Conservation (phyloP, 768 basidiomycete species). For the Postia placenta region DNA sequence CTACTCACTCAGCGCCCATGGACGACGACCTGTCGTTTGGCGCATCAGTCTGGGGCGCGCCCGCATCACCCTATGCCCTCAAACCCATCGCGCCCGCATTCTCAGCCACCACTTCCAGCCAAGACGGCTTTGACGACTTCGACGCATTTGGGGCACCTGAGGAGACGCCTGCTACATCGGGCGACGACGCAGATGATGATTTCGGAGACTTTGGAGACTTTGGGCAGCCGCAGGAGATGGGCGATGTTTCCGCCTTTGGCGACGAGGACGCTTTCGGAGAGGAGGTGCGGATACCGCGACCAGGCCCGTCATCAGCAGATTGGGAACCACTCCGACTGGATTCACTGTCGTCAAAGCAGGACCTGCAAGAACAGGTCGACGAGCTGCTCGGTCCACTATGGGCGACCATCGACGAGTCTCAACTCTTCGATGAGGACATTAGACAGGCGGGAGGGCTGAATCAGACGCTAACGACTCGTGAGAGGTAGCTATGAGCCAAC, state of each 20-base stretch:
- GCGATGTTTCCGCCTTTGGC: slow-evolving; percentile 25
- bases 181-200: slow-evolving; percentile 56
- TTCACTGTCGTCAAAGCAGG: slow-evolving; percentile 53
- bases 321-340: slow-evolving; percentile 64
- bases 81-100: slow-evolving; percentile 14
- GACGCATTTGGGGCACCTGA: slow-evolving; percentile 53
- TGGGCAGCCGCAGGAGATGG: slow-evolving; percentile 44
- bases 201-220: slow-evolving; percentile 89
- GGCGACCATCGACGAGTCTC: slow-evolving; percentile 43
- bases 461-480: slow-evolving; percentile 70
- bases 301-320: slow-evolving; percentile 33
- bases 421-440: slow-evolving; percentile 63
- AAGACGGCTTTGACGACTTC: slow-evolving; percentile 37
- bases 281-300: slow-evolving; percentile 31
- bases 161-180: slow-evolving; percentile 32
- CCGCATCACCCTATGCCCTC: slow-evolving; percentile 25
- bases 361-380: slow-evolving; percentile 57
- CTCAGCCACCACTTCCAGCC: slow-evolving; percentile 19
- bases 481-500: slow-evolving; percentile 48
- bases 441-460: slow-evolving; percentile 75
- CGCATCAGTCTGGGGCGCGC: slow-evolving; percentile 66
- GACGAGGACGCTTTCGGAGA: slow-evolving; percentile 32
- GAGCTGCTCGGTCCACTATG: slow-evolving; percentile 64
- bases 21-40: slow-evolving; percentile 71
- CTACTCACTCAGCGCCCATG: slow-evolving; percentile 31